Base-by-base conservation (phyloP, 352 stramenopile genomes). In the Globisporangium rhizosaccharum region DNA sequence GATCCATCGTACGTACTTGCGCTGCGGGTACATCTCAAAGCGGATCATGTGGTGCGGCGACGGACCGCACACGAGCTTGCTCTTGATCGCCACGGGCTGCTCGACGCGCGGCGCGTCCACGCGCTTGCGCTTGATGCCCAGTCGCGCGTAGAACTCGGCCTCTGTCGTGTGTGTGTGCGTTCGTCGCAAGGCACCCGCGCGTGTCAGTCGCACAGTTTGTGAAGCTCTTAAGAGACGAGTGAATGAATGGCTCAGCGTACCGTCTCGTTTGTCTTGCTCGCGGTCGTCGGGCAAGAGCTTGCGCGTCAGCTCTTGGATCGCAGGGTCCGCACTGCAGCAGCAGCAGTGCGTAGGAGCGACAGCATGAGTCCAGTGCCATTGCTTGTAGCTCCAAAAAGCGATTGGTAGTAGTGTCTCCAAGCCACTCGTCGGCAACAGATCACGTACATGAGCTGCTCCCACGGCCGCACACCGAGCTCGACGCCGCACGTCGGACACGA, bases 111-210 rank as follows among this genome's bases (percentile, higher is more conserved):
- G 57, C 50, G 51, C 33, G 56, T 56, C 36, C 9, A 56, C 42
- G 26, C 63, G 53, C 53, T 90, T 90, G 58, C 77, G 77, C 54
- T 87, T 87, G 54, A 90, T 78, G 0, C 75, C 73, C 33, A 88
- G 56, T 1, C 57, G 63, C 6, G 62, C 51, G 46, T 88, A 90
- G 50, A 87, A 87, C 12, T 48, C 41, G 10, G 45, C 51, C 53
- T 70, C 66, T 87, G 50, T 14, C 12, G 15, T 3, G 9, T 14
- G 17, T 45, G 18, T 12, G 4, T 17, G 12, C 23, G 23, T 23
- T 23, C 23, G 23, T 23, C 23, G 23, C 23, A 23, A 23, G 23
- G 23, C 23, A 23, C 23, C 0, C 23, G 23, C 17, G 30, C 44
- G 18, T 30, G 50, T 37, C 6, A 36, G 20, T n/a, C 5, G 14